These are phyloP conservation scores for Malassezia globosa DNA, from an alignment of 1,284 basidiomycete genomes.

Conservation along the genomic window DNA sequence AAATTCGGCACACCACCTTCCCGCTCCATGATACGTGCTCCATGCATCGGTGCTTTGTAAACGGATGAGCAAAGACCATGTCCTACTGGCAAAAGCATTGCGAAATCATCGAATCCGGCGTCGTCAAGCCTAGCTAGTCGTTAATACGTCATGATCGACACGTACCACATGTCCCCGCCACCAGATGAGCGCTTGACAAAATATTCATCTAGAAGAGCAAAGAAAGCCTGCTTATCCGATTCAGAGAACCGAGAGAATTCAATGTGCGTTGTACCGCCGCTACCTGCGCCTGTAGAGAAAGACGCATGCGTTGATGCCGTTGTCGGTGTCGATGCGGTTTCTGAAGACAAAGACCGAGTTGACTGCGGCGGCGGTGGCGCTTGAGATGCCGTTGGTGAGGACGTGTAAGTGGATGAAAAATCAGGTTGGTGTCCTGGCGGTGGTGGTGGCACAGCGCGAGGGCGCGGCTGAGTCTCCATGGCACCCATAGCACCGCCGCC, in stretches of 20 bases:
- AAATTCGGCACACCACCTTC: slow-evolving; percentile 11
- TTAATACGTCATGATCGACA: neutral
- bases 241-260: slow-evolving; percentile 32
- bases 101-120: neutral
- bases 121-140: slow-evolving; percentile 16
- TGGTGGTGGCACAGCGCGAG: slow-evolving; percentile 8
- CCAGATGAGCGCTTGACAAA: slow-evolving; percentile 4
- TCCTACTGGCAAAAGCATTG: slow-evolving; percentile 1
- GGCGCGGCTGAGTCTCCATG: neutral
- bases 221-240: slow-evolving; percentile 35
- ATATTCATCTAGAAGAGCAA: slow-evolving; percentile 32
- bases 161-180: slow-evolving; percentile 13
- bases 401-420: no score
- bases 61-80: slow-evolving; percentile 13
- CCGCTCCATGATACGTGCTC: neutral
- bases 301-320: neutral
- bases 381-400: neutral
- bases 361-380: neutral
- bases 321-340: neutral
- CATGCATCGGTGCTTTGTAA: neutral
- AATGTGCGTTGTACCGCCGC: slow-evolving; percentile 14
- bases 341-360: neutral
- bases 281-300: neutral
- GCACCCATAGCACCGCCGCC: slow-evolving; percentile 6
- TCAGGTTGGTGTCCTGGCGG: neutral